Evolutionary conservation across 352 stramenopile species (phyloP).

Genomic region (Elongisporangium prolatum): DNA sequence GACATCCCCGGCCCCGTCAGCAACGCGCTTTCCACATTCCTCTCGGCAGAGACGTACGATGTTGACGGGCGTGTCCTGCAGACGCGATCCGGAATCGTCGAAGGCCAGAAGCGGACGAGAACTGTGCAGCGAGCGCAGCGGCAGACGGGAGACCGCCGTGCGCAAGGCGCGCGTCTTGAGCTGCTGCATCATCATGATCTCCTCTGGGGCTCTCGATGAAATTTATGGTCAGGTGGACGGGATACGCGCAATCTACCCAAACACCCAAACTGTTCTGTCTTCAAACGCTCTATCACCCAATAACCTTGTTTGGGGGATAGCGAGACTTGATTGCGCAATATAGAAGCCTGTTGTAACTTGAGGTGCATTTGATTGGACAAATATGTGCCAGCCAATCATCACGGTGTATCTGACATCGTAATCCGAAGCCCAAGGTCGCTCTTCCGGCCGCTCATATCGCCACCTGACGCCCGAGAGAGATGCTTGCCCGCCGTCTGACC

Average conservation of each 20-base stretch:
- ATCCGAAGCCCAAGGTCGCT: background rate
- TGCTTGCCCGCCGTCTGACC: background rate
- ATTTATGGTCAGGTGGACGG: background rate
- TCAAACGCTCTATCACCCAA: background rate
- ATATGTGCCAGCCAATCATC: background rate
- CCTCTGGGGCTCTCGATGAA: background rate
- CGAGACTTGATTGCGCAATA: background rate
- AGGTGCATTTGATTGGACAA: background rate
- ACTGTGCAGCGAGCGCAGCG: constrained; percentile 17
- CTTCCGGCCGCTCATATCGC: background rate
- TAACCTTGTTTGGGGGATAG: background rate
- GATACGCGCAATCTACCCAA: background rate
- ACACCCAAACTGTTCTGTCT: background rate
- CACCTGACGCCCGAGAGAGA: background rate
- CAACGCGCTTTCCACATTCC: background rate
- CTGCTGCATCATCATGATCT: constrained; percentile 6
- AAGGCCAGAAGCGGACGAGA: constrained; percentile 29
- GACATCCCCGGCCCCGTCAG: background rate
- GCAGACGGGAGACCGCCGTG: background rate
- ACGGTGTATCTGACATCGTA: background rate
- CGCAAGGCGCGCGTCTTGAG: background rate
- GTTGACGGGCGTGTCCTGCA: constrained; percentile 49
- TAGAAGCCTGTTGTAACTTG: background rate
- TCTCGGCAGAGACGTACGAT: constrained; percentile 24
- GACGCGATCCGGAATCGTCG: constrained; percentile 36